Base-by-base conservation (phyloP, 805 yeast species). In the Cyberlindnera amylophila region DNA sequence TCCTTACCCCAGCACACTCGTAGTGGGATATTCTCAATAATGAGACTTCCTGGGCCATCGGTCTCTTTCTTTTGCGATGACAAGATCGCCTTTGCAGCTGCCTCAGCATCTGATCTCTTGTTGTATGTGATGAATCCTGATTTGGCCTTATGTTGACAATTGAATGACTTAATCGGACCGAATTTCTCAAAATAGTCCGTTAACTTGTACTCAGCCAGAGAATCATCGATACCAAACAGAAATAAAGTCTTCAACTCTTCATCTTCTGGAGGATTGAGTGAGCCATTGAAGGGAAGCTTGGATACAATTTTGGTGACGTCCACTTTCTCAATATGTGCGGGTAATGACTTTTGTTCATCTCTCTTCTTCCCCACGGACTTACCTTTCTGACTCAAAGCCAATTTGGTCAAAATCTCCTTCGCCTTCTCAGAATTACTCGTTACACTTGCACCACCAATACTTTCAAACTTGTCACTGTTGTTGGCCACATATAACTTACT, bases 161-260 rank as follows among this genome's bases (percentile, higher is more conserved):
- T 67, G 24, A 80, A 55, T 15, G 76, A 61, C 40, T 74, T 71
- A 11, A 83, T 51, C 28, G 65, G 56, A 1, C 84, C 84, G 43
- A 58, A 58, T 19, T 64, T 56, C 29, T 66, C 66, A 42, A 82
- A 78, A 47, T 60, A 69, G 7, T 77, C 77, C 14, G 75, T 57
- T 13, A 88, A 65, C 39, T 65, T 64, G 60, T 79, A 81, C 52
- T 82, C 87, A 0, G 95, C 82, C 6, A 82, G 57, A 13, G 79
- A 78, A 4, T 77, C 75, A 45, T 75, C 81, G 15, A 87, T 67
- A 2, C 96, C 96, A 62, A 81, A 86, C 15, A 89, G 56, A 57
- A 89, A 88, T 40, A 88, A 74, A 0, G 89, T 73, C 39, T 69
- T 72, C n/a, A 76, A 54, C 0, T 61, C 52, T 4, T 55, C 45